Percentiles rank a stretch among this genome's conserved stretches.
Evolutionary conservation across 2,329 filamentous ascomycete species (phyloP).

Genomic region (Akanthomyces uredinophilus): DNA sequence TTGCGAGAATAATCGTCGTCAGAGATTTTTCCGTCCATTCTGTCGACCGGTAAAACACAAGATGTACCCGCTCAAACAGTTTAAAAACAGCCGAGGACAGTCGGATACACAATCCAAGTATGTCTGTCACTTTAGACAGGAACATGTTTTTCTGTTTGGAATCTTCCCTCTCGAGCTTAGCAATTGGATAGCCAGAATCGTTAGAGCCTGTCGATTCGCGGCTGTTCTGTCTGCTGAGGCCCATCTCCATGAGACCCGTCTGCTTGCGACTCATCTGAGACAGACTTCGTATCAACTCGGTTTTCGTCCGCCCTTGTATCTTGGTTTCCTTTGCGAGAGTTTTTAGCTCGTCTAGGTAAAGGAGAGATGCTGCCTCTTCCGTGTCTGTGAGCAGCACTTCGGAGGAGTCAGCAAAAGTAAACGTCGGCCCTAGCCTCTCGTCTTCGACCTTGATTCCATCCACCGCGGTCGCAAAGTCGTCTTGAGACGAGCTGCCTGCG

Average conservation of each 20-base stretch:
- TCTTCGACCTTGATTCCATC: slow-evolving; percentile 36
- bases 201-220: slow-evolving; percentile 48
- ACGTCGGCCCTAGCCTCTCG: slow-evolving; percentile 47
- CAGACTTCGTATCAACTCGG: slow-evolving; percentile 69
- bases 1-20: slow-evolving; percentile 88
- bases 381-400: slow-evolving; percentile 68
- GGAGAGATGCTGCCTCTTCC: slow-evolving; percentile 75
- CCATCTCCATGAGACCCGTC: slow-evolving; percentile 64
- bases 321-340: slow-evolving; percentile 78
- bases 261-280: slow-evolving; percentile 70
- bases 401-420: slow-evolving; percentile 77
- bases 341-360: slow-evolving; percentile 87
- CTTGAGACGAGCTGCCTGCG: slow-evolving; percentile 34
- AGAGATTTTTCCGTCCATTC: slow-evolving; percentile 98
- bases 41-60: slow-evolving; percentile 93
- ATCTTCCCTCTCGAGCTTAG: slow-evolving; percentile 25
- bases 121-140: slow-evolving; percentile 67
- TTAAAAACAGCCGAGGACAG: slow-evolving; percentile 67
- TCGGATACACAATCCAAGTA: slow-evolving; percentile 78
- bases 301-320: slow-evolving; percentile 81
- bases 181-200: slow-evolving; percentile 31
- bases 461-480: slow-evolving; percentile 17
- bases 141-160: slow-evolving; percentile 70
- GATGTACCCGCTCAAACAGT: slow-evolving; percentile 87
- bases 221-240: slow-evolving; percentile 60